Evolutionary conservation across 2,329 filamentous ascomycete species (phyloP).

Genomic region (Ceratocystis smalleyi): DNA sequence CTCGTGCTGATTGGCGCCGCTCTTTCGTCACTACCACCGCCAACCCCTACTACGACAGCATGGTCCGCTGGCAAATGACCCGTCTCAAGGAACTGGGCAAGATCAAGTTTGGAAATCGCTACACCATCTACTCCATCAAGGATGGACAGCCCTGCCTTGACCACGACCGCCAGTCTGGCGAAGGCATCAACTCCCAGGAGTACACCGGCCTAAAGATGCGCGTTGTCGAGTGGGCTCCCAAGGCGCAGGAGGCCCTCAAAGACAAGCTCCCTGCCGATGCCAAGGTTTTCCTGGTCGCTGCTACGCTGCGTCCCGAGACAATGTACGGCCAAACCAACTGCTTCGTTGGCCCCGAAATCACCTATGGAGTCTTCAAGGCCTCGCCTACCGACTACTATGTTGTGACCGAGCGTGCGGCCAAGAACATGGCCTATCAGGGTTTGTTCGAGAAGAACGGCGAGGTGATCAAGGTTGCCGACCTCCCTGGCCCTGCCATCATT

Average conservation of each 20-base stretch:
- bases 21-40: conserved; percentile 89
- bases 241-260: conserved; percentile 54
- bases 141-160: conserved; percentile 37
- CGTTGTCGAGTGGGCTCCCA: conserved; percentile 74
- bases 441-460: conserved; percentile 65
- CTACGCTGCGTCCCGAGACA: conserved; percentile 85
- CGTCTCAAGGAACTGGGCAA: conserved; percentile 76
- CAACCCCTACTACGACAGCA: conserved; percentile 92
- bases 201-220: conserved; percentile 87
- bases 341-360: conserved; percentile 81
- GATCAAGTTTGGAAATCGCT: conserved; percentile 84
- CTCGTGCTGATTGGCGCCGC: conserved; percentile 82
- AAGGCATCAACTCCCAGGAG: conserved; percentile 58
- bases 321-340: conserved; percentile 98
- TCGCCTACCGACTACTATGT: conserved; percentile 68
- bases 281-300: conserved; percentile 77
- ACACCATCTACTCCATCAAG: conserved; percentile 86
- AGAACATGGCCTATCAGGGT: conserved; percentile 93
- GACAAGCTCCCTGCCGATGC: conserved; percentile 65
- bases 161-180: conserved; percentile 33
- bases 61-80: conserved; percentile 95
- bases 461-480: conserved; percentile 56
- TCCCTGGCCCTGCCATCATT: conserved; percentile 64
- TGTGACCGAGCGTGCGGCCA: conserved; percentile 67
- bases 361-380: conserved; percentile 75